Percentiles rank a stretch among this genome's conserved stretches.
phyloP scores from a whole-genome alignment of 176 grass and related monocot species.

The Typha latifolia region DNA sequence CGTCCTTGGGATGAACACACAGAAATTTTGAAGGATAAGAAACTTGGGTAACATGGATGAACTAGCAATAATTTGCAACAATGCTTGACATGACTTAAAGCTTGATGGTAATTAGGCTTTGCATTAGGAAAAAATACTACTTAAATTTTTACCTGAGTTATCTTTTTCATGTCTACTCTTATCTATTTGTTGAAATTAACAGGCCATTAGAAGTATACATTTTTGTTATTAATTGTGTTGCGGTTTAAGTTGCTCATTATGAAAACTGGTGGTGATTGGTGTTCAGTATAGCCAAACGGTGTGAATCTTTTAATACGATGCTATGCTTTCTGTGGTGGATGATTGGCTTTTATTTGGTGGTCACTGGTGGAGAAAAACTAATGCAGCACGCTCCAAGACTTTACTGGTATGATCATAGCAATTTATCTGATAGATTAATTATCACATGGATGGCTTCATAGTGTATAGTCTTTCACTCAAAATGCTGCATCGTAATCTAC shows the following conservation, averaged over 20 bases:
- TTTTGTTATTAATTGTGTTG: background rate
- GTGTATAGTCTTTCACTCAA: background rate
- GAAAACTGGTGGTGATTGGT: background rate
- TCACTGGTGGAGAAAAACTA: constrained; percentile 65
- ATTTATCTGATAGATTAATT: background rate
- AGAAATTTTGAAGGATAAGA: background rate
- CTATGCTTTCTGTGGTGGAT: constrained; percentile 93
- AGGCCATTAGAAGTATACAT: background rate
- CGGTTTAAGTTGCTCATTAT: background rate
- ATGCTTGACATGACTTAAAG: too few species aligned
- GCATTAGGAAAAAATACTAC: too few species aligned
- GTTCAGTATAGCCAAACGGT: constrained; percentile 51
- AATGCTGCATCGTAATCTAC: background rate
- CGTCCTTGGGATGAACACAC: too few species aligned
- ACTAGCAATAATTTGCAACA: too few species aligned
- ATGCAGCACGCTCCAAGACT: constrained; percentile 55
- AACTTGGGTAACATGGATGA: too few species aligned
- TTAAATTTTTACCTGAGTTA: too few species aligned
- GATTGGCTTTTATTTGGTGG: constrained; percentile 87
- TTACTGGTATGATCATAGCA: constrained; percentile 50
- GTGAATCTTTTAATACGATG: constrained; percentile 86
- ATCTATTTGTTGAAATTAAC: background rate
- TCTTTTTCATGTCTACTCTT: background rate
- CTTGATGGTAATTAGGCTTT: too few species aligned
- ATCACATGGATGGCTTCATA: background rate